Evolutionary conservation across 1,139 yeast species (phyloP).

Genomic region (Candida frijolesensis): DNA sequence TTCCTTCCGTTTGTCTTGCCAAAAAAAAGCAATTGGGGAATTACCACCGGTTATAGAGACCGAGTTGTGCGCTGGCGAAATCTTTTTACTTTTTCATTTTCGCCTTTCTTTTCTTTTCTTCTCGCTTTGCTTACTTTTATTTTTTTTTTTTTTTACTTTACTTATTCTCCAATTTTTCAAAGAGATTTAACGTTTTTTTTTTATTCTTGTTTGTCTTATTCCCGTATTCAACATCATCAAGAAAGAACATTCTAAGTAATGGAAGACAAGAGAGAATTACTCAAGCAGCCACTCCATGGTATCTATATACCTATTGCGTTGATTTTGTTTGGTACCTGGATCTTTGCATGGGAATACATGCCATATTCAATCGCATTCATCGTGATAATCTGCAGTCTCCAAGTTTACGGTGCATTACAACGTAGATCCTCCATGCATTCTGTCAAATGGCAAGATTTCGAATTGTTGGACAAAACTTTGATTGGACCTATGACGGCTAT

Average conservation of each 20-base stretch:
- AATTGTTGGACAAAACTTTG: constrained; percentile 70
- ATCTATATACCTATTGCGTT: constrained; percentile 68
- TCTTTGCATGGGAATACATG: constrained; percentile 53
- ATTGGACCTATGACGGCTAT: constrained; percentile 70
- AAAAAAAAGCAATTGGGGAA: no score
- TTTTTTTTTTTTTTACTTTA: no score
- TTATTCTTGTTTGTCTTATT: no score
- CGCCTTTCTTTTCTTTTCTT: no score
- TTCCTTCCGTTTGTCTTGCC: no score
- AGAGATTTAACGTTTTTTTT: not conserved
- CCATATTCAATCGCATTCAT: constrained; percentile 53
- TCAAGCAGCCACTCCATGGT: constrained; percentile 71
- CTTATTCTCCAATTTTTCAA: no score
- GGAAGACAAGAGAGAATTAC: constrained; percentile 51
- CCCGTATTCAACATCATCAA: no score
- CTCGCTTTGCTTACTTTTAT: no score
- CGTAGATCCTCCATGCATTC: constrained; percentile 49
- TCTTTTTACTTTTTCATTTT: no score
- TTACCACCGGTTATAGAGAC: no score
- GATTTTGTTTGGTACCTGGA: constrained; percentile 60
- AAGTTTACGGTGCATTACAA: constrained; percentile 51
- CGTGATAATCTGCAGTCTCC: constrained; percentile 45
- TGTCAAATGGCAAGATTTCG: constrained; percentile 63
- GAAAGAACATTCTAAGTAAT: no score
- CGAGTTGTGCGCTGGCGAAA: no score